Base-by-base conservation (phyloP, 768 basidiomycete species). In the Cystobasidiopsis lactophilus region DNA sequence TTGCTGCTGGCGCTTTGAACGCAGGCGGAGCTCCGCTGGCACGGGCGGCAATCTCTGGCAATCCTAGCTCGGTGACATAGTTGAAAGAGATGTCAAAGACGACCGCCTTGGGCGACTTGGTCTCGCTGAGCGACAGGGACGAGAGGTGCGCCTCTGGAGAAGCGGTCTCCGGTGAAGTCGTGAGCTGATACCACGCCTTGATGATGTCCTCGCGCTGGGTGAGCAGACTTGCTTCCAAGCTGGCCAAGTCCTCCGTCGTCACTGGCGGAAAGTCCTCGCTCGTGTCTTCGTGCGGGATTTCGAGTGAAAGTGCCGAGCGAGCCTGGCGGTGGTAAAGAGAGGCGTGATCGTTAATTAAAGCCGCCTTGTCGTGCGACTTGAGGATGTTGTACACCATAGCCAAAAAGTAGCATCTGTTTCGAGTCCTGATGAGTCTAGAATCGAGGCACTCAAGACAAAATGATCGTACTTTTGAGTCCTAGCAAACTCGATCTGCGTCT, bases 71-170 rank as follows among this genome's bases (percentile, higher is more conserved):
- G 16, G 14, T 18, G 5, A 30, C 45, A 29, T 47, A 47, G 29
- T 47, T 47, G 45, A 26, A 47, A 4, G 45, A 47, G 30, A 47
- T 47, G 29, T 47, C 45, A 31, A 47, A 47, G 14, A 47, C 45
- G 16, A 26, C 21, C 45, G 23, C 29, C n/a, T 27, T 47, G 29
- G 19, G 9, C 41, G 23, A 13, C n/a, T 9, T 23, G 24, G 11
- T n/a, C 9, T 47, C n/a, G 23, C 30, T 30, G 14, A 47, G 45
- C 5, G 45, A 47, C 9, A 47, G 45, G 10, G 9, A 7, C 10
- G 16, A 27, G 21, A 47, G 45, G 23, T 26, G 21, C 16, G 29
- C 23, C 16, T 23, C 26, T 13, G 23, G 21, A 13, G 9, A 9
- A 9, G 23, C 14, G 16, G 23, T 13, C 5, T 4, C 14, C 24